Evolutionary conservation across 345 rosid species (phyloP).

Genomic region (rapeseed (Brassica napus)): Da-Ae NC_063452.1:10005001-10005500

Average conservation of each 20-base stretch:
- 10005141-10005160: not conserved
- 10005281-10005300: constrained; percentile 88
- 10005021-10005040: constrained; percentile 88
- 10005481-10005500: not conserved
- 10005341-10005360: not conserved
- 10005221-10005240: constrained; percentile 46
- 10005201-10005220: not conserved
- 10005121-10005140: constrained; percentile 5
- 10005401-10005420: too few species aligned
- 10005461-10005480: not conserved
- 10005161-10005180: not conserved
- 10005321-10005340: constrained; percentile 54
- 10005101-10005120: constrained; percentile 98
- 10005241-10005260: constrained; percentile 94
- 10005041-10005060: constrained; percentile 93
- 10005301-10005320: constrained; percentile 98
- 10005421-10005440: not conserved
- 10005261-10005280: constrained; percentile 85
- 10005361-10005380: not conserved
- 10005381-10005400: not conserved
- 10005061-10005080: constrained; percentile 88
- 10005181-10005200: not conserved
- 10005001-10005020: constrained; percentile 95
- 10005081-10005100: constrained; percentile 86
- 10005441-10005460: not conserved